Evolutionary conservation across 495 filamentous ascomycete genomes (phyloP).

Genomic region (Penicillium paxilli): DNA sequence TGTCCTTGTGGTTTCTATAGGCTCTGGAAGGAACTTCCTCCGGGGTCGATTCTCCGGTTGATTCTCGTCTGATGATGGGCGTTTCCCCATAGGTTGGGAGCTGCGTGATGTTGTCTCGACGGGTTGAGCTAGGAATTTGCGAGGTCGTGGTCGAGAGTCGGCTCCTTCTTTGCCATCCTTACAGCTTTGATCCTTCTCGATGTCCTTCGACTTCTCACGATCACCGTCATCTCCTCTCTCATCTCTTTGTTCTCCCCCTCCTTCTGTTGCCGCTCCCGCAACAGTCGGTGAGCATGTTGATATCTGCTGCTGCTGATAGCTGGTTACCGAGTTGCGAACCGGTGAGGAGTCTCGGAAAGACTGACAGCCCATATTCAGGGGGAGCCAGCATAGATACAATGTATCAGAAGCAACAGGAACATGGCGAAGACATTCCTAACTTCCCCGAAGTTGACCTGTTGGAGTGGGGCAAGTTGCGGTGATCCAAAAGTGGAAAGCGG

Average conservation of each 20-base stretch:
- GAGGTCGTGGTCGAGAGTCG: constrained; percentile 1
- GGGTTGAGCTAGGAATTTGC: constrained; percentile 58
- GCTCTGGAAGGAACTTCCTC: constrained; percentile 25
- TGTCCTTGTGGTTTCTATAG: constrained; percentile 30
- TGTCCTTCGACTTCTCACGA: too few relatives aligned
- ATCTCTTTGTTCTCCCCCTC: too few relatives aligned
- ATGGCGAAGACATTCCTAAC: background rate
- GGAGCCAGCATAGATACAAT: background rate
- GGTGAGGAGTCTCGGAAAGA: background rate
- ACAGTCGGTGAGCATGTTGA: too few relatives aligned
- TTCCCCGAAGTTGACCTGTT: background rate
- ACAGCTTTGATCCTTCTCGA: background rate
- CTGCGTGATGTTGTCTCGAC: constrained; percentile 66
- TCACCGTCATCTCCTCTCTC: too few relatives aligned
- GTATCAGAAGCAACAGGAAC: background rate
- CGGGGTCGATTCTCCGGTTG: constrained; percentile 5
- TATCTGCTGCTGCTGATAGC: too few relatives aligned
- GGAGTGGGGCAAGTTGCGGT: background rate
- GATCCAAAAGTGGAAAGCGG: background rate
- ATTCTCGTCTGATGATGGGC: constrained; percentile 17
- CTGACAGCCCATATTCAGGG: constrained; percentile 7
- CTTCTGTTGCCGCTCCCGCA: too few relatives aligned
- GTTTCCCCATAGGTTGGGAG: too few relatives aligned
- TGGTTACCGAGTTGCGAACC: background rate
- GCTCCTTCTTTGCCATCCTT: too few relatives aligned